These are phyloP conservation scores for Dissophora globulifera DNA, from an alignment of 192 early-diverging fungal species.

Conservation along the genomic window DNA sequence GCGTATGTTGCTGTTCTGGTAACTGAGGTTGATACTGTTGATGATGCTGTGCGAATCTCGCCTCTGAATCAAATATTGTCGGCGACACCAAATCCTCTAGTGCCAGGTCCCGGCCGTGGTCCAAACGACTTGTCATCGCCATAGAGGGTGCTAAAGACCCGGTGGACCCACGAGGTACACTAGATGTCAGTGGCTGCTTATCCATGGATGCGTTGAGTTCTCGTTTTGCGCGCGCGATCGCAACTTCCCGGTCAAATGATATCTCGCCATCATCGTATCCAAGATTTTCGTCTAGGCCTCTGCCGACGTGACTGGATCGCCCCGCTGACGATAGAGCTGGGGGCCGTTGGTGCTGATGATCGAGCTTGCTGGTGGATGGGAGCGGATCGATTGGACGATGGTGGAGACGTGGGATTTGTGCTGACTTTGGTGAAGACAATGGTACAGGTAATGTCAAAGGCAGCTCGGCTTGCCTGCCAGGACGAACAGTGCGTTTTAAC, in stretches of 20 bases:
- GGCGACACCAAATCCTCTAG: slow-evolving; percentile 32
- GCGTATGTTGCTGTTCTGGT: not conserved
- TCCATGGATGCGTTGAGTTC: slow-evolving; percentile 1
- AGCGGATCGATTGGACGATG: not conserved
- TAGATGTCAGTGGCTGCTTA: not conserved
- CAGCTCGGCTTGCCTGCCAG: not conserved
- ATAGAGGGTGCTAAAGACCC: not conserved
- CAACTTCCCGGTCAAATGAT: slow-evolving; percentile 40
- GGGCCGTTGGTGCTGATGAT: no score
- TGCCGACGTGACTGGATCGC: not conserved
- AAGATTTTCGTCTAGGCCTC: not conserved
- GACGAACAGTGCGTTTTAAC: not conserved
- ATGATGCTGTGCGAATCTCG: not conserved
- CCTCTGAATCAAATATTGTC: slow-evolving; percentile 12
- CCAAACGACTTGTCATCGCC: slow-evolving; percentile 11
- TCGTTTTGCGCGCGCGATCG: slow-evolving; percentile 24
- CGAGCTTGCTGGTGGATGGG: no score
- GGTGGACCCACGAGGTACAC: not conserved
- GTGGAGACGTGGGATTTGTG: not conserved
- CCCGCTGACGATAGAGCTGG: not conserved
- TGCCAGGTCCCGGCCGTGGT: slow-evolving; percentile 26
- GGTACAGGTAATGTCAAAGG: no score
- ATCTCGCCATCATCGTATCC: slow-evolving; percentile 17
- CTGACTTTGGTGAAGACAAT: not conserved
- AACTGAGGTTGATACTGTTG: not conserved